phyloP scores from a whole-genome alignment of 2,329 filamentous ascomycete species.

The Triangularia verruculosa region DNA sequence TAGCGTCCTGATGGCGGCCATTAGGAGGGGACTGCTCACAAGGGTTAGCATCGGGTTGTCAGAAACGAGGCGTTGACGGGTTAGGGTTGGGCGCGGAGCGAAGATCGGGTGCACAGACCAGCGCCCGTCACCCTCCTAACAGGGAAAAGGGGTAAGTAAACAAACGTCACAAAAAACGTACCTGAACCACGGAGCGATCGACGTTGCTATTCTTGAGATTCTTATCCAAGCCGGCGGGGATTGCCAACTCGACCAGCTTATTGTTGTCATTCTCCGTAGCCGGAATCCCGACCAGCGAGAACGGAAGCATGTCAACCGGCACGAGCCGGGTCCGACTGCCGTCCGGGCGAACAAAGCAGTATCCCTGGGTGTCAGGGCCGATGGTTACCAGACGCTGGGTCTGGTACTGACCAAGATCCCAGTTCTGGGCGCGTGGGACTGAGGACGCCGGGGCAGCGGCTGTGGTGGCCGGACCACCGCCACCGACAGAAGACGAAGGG shows the following conservation, averaged over 20 bases:
- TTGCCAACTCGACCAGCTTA: slow-evolving; percentile 48
- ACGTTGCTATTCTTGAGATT: slow-evolving; percentile 39
- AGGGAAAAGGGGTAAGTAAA: background rate
- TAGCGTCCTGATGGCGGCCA: background rate
- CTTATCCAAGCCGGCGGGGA: slow-evolving; percentile 37
- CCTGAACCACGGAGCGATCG: slow-evolving; percentile 36
- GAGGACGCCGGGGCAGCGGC: background rate
- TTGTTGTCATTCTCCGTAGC: slow-evolving; percentile 36
- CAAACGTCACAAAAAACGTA: slow-evolving; percentile 25
- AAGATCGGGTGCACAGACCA: background rate
- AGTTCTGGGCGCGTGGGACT: background rate
- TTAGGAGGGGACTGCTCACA: background rate
- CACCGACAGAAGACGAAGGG: background rate
- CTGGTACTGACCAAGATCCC: background rate
- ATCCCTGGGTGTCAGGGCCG: slow-evolving; percentile 34
- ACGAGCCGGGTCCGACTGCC: slow-evolving; percentile 54
- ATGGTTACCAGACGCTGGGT: background rate
- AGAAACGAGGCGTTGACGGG: background rate
- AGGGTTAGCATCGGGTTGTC: background rate
- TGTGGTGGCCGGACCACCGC: background rate
- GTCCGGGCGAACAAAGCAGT: slow-evolving; percentile 53
- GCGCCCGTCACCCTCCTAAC: background rate
- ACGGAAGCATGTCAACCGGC: slow-evolving; percentile 52
- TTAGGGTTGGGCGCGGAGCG: background rate
- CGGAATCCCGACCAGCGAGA: slow-evolving; percentile 42